These are phyloP conservation scores for Ascodesmis nigricans DNA, from an alignment of 495 filamentous ascomycete genomes.

Conservation along the genomic window DNA sequence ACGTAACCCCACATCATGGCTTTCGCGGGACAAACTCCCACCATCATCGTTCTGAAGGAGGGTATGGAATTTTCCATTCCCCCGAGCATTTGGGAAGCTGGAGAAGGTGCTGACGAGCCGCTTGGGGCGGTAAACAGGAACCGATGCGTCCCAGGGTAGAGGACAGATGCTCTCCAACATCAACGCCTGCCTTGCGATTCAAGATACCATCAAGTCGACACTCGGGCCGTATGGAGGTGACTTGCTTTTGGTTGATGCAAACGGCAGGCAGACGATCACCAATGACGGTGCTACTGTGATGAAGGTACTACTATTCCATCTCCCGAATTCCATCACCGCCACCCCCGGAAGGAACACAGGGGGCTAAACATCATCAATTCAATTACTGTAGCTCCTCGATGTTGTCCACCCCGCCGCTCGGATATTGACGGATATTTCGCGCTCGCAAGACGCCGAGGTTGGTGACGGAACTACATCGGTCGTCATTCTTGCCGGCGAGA, in stretches of 20 bases:
- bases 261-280: slow-evolving; percentile 90
- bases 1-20: slow-evolving; percentile 41
- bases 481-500: slow-evolving; percentile 85
- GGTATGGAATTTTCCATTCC: slow-evolving; percentile 33
- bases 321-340: not conserved
- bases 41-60: slow-evolving; percentile 95
- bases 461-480: slow-evolving; percentile 96
- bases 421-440: slow-evolving; percentile 93
- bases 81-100: slow-evolving; percentile 14
- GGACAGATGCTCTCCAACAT: slow-evolving; percentile 97
- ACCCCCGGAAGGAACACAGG: not conserved
- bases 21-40: slow-evolving; percentile 94
- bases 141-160: slow-evolving; percentile 89
- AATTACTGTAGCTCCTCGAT: slow-evolving; percentile 52
- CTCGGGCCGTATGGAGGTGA: slow-evolving; percentile 96
- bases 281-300: slow-evolving; percentile 98
- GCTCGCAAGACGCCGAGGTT: slow-evolving; percentile 97
- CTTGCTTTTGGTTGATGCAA: slow-evolving; percentile 80
- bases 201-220: slow-evolving; percentile 83
- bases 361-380: not conserved
- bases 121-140: slow-evolving; percentile 37
- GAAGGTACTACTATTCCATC: slow-evolving; percentile 41
- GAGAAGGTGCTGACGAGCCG: slow-evolving; percentile 9
- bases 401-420: slow-evolving; percentile 95
- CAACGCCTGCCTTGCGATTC: slow-evolving; percentile 93